Percentiles rank a stretch among this genome's conserved stretches.
Evolutionary conservation across 2,329 filamentous ascomycete genomes (phyloP).

Genomic region (Alternaria gansuensis): DNA sequence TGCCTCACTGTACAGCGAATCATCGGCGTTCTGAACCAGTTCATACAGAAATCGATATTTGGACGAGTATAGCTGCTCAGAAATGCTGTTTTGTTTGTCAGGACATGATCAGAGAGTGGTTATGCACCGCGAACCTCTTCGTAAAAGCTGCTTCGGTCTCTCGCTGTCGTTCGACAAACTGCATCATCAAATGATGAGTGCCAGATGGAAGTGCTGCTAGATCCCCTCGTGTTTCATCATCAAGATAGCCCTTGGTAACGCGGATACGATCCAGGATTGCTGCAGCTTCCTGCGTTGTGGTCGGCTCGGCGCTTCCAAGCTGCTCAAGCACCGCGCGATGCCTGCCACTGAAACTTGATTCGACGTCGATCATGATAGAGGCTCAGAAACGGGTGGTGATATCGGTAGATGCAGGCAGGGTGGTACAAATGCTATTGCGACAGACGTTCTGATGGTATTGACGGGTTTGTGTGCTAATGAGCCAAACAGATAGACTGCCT

Average conservation of each 20-base stretch:
- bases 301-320: conserved; percentile 29
- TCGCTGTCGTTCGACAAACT: conserved; percentile 16
- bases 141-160: conserved; percentile 31
- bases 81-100: conserved; percentile 20
- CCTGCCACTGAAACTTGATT: neutral
- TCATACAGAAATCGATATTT: conserved; percentile 42
- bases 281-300: conserved; percentile 21
- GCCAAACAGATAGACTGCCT: too few species aligned
- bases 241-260: conserved; percentile 29
- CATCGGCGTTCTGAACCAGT: conserved; percentile 57
- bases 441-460: too few species aligned
- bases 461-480: too few species aligned
- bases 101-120: neutral
- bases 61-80: conserved; percentile 37
- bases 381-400: too few species aligned
- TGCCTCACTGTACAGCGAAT: conserved; percentile 44
- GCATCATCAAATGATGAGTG: conserved; percentile 17
- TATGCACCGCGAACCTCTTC: conserved; percentile 18
- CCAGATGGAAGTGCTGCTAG: conserved; percentile 13
- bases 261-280: conserved; percentile 28
- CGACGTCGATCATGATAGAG: too few species aligned
- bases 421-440: neutral
- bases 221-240: conserved; percentile 20
- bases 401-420: neutral
- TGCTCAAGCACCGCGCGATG: conserved; percentile 11